Evolutionary conservation across 2,329 filamentous ascomycete genomes (phyloP).

Genomic region (Mycosphaerella arachidis): DNA sequence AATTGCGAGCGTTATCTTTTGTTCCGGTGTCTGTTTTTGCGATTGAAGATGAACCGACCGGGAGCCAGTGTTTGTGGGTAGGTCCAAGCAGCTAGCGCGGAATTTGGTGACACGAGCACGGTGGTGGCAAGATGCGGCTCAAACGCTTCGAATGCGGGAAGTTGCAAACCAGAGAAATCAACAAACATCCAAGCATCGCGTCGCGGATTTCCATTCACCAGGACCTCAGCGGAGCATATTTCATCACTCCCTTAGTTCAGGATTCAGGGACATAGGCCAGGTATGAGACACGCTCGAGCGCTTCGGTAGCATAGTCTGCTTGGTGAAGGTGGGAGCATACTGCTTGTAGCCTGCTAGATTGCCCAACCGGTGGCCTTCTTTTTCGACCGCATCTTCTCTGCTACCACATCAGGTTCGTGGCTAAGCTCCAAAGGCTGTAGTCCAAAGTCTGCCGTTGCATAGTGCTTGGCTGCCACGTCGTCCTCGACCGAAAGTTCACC

Average conservation of each 20-base stretch:
- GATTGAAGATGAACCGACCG: neutral
- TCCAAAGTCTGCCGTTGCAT: conserved; percentile 18
- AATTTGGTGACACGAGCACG: neutral
- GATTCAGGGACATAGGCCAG: too few relatives aligned
- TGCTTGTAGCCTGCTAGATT: conserved; percentile 24
- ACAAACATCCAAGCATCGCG: neutral
- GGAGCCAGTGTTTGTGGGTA: neutral
- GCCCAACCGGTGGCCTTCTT: conserved; percentile 37
- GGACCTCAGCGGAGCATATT: too few relatives aligned
- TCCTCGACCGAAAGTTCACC: conserved; percentile 20
- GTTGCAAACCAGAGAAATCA: neutral
- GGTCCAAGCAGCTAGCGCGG: neutral
- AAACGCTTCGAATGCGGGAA: neutral
- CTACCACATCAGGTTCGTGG: conserved; percentile 24
- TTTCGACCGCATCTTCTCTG: conserved; percentile 31
- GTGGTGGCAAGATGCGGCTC: neutral
- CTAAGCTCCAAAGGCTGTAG: conserved; percentile 30
- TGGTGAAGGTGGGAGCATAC: neutral
- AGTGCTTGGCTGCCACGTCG: conserved; percentile 14
- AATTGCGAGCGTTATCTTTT: neutral
- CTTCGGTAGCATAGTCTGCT: too few relatives aligned
- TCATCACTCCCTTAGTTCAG: too few relatives aligned
- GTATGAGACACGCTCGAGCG: too few relatives aligned
- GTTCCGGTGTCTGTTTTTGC: neutral
- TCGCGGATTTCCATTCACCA: too few relatives aligned